Base-by-base conservation (phyloP, 2,329 filamentous ascomycete genomes). In the Botrytis sinoallii region DNA sequence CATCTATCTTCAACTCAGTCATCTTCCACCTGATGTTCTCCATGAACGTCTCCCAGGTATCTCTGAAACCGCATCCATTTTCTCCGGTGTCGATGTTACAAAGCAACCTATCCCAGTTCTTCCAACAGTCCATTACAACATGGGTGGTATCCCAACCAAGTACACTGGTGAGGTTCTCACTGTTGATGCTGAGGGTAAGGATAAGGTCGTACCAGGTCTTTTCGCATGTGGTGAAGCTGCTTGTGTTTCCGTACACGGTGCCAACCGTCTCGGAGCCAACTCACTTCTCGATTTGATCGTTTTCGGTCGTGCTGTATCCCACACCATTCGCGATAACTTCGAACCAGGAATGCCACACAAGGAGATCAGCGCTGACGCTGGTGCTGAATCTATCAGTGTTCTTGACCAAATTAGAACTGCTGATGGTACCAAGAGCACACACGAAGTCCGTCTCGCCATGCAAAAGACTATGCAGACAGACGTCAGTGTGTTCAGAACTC, bases 391-490 rank as follows among this genome's bases (percentile, higher is more conserved):
- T 75, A 97, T 98, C 80, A 88, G 91, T 83, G 89, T 92, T 73
- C 91, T 98, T 76, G 95, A 98, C 87, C 40, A 75, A 77, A 73
- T 83, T 80, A 57, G 80, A 8, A 83, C 81, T 16, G 80, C 83
- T 12, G 46, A 74, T 75, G 74, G 75, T 64, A 73, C 72, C 35
- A 77, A 93, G 89, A 91, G 89, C 82, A 98, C 95, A 61, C 90
- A 92, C 79, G 94, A 98, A 80, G 91, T 98, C 84, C 91, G 96
- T 79, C 88, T 92, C 75, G 91, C 91, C 78, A 98, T 98, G 95
- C 95, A 98, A 85, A 98, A 96, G 90, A 91, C 93, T 79, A 98
- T 98, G 95, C 95, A 98, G 87, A 93, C 92, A 65, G 96, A 98
- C 82, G 95, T 98, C 83, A 93, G 91, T 83, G 95, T 98, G 74